These are phyloP conservation scores for Orbilia ellipsospora DNA, from an alignment of 2,329 filamentous ascomycete genomes.

Conservation along the genomic window DNA sequence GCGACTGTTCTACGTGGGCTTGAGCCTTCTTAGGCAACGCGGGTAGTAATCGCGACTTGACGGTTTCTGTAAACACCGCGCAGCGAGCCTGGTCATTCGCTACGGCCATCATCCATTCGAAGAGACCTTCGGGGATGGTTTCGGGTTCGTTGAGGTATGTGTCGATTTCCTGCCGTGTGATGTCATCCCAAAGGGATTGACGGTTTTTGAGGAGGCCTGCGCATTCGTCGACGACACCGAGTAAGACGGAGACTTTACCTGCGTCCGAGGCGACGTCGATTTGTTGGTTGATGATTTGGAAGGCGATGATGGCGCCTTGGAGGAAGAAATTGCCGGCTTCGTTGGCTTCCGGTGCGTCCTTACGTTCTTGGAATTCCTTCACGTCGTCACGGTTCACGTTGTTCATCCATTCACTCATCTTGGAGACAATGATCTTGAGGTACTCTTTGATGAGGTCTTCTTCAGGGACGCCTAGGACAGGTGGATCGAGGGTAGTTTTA, in stretches of 20 bases:
- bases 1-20: conserved; percentile 79
- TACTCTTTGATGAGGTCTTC: conserved; percentile 92
- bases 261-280: conserved; percentile 85
- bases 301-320: conserved; percentile 69
- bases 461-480: conserved; percentile 90
- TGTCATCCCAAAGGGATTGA: conserved; percentile 85
- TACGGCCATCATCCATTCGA: conserved; percentile 93
- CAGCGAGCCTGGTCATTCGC: conserved; percentile 99
- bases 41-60: conserved; percentile 77
- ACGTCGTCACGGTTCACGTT: conserved; percentile 86
- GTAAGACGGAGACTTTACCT: conserved; percentile 86
- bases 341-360: conserved; percentile 58
- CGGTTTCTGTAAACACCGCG: conserved; percentile 89
- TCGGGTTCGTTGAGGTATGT: conserved; percentile 72
- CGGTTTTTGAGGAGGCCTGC: conserved; percentile 84
- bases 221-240: conserved; percentile 97
- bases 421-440: conserved; percentile 91
- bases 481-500: conserved; percentile 80
- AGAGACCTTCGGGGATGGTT: conserved; percentile 59
- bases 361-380: conserved; percentile 81
- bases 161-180: conserved; percentile 85
- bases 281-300: conserved; percentile 97
- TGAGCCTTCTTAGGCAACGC: conserved; percentile 84
- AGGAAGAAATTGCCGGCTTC: conserved; percentile 58
- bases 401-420: conserved; percentile 97